Evolutionary conservation across 2,329 filamentous ascomycete genomes (phyloP), one percentile per base, ranked within the genome.

Genomic region (Fusarium albosuccineum): DNA sequence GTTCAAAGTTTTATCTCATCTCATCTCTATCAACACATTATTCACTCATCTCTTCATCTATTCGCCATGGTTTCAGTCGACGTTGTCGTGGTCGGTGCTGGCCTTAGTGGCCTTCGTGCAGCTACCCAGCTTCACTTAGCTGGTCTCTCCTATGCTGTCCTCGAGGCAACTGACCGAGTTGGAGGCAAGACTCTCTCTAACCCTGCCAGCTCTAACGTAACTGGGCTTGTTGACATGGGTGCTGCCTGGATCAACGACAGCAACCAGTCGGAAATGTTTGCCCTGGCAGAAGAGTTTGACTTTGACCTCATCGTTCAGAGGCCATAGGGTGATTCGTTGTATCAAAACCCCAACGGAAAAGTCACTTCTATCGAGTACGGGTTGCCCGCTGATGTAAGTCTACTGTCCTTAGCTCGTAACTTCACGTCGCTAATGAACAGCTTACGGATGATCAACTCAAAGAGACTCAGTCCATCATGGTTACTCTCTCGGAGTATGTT

Each of bases 131-230:
- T 82, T 3, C 62, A 76, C 2, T 46, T 60, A 2, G 75, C 76
- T 1, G 78, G 80, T 0, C 70, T 81, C 8, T 76, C 75, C 0
- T 75, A 75, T 27, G 42, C 81, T 0, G 77, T 85, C 2, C 73
- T 86, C 1, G 84, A 86, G 62, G 82, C 82, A 2, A 75, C 78
- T 4, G 76, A 82, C 45, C 76, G 81, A 0, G 80, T 85, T 1
- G 83, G 83, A 0, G 83, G 84, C 6, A 86, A 86, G 70, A 49
- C 29, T 17, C 40, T 60, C 3, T 41, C 53, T 9, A 34, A 45
- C 2, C 22, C 40, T 1, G 6, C n/a, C 5, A 45, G 42, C 0
- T 6, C 16, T 0, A 13, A n/a, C 1, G 40, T 17, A 1, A 22
- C n/a, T 9, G 44, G 29, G 2, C 8, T 45, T 5, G 22, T 57